These are phyloP conservation scores for Colletotrichum filicis DNA, from an alignment of 2,329 filamentous ascomycete genomes.

Conservation along the genomic window DNA sequence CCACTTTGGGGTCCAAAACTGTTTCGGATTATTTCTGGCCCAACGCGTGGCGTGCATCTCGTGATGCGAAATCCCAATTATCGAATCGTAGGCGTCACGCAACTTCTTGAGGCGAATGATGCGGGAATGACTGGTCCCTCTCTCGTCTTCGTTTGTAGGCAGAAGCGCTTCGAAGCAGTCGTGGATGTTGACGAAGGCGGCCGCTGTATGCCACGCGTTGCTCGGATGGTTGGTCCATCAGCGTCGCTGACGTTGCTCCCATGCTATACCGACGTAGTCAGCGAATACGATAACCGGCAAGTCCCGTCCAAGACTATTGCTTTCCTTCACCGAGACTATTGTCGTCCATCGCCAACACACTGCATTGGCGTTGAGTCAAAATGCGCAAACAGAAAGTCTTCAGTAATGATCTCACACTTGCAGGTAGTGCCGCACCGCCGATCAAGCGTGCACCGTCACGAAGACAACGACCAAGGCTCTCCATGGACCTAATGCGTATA, in stretches of 20 bases:
- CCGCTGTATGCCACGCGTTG: slow-evolving; percentile 1
- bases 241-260: background rate
- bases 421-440: slow-evolving; percentile 10
- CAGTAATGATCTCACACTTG: slow-evolving; percentile 9
- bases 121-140: background rate
- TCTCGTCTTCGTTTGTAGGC: background rate
- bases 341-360: background rate
- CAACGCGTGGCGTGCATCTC: background rate
- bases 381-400: background rate
- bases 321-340: background rate
- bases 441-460: background rate
- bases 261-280: background rate
- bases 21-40: background rate
- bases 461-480: background rate
- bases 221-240: background rate
- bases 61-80: background rate
- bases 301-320: background rate
- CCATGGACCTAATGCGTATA: background rate
- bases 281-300: background rate
- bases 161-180: background rate
- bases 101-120: background rate
- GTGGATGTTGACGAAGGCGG: background rate
- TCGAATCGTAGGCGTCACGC: background rate
- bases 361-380: slow-evolving; percentile 4
- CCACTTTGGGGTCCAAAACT: background rate